Evolutionary conservation across 495 filamentous ascomycete species (phyloP).

Genomic region (Tuber calosporum): DNA sequence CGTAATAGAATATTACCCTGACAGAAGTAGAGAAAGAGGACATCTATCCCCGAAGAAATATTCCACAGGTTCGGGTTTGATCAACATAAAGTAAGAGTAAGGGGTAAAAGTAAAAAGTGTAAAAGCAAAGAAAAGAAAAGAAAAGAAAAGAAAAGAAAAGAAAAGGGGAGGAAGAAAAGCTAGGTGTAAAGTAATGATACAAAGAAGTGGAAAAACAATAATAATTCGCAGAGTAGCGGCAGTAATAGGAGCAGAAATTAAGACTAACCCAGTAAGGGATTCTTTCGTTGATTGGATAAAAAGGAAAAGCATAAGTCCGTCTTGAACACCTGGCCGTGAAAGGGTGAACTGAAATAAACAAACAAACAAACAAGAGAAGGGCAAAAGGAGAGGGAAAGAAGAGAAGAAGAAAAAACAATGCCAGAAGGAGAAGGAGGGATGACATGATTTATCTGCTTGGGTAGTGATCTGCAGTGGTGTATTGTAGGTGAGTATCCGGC

Average conservation of each 20-base stretch:
- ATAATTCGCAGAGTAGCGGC: not conserved
- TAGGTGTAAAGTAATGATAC: conserved; percentile 2
- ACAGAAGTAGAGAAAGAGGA: not conserved
- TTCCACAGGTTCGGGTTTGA: not conserved
- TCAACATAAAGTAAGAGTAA: not conserved
- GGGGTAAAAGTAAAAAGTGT: not conserved
- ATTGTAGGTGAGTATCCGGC: not conserved
- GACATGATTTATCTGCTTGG: not conserved
- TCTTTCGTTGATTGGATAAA: not conserved
- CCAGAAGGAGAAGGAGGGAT: not conserved
- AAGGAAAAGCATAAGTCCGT: conserved; percentile 9
- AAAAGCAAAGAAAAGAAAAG: not conserved
- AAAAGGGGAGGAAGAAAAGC: not conserved
- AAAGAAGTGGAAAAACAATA: not conserved
- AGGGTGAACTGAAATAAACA: not conserved
- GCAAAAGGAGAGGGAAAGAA: not conserved
- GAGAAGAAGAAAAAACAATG: not conserved
- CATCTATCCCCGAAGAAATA: not conserved
- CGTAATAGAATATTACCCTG: not conserved
- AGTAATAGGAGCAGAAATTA: not conserved
- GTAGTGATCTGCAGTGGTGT: not conserved
- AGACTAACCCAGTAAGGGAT: not conserved
- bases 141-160: not conserved
- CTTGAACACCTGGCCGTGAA: conserved; percentile 4
- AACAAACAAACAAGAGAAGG: too few species aligned